phyloP scores from a whole-genome alignment of 345 rosid genomes.

The Lenwebbia sp. region DNA sequence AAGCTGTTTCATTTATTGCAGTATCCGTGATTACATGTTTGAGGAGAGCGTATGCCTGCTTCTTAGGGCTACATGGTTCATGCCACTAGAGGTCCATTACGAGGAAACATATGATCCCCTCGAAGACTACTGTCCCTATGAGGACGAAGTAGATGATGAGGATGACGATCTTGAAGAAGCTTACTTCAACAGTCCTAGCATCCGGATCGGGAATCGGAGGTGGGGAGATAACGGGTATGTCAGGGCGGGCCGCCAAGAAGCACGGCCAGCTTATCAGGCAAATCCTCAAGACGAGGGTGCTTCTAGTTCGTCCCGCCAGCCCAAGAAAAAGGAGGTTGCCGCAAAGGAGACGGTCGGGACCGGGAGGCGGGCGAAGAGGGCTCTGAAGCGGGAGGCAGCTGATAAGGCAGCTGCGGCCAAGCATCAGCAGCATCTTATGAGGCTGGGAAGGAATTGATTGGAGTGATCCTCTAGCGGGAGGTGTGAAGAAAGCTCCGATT shows the following conservation, averaged over 20 bases:
- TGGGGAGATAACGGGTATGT: slow-evolving; percentile 97
- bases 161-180: slow-evolving; percentile 58
- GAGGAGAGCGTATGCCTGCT: slow-evolving; percentile 95
- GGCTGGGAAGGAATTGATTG: slow-evolving; percentile 12
- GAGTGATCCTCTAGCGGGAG: background rate
- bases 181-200: slow-evolving; percentile 33
- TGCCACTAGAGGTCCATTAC: slow-evolving; percentile 46
- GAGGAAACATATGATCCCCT: slow-evolving; percentile 23
- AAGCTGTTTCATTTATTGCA: slow-evolving; percentile 8
- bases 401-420: slow-evolving; percentile 66
- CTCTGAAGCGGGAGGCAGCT: slow-evolving; percentile 89
- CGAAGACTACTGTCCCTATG: slow-evolving; percentile 38
- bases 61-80: slow-evolving; percentile 78
- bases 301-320: slow-evolving; percentile 44
- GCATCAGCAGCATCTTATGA: slow-evolving; percentile 18
- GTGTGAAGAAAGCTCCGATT: background rate
- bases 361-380: slow-evolving; percentile 84
- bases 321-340: slow-evolving; percentile 40
- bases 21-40: slow-evolving; percentile 81
- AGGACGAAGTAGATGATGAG: slow-evolving; percentile 29
- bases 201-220: slow-evolving; percentile 72
- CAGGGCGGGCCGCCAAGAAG: slow-evolving; percentile 79
- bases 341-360: slow-evolving; percentile 42
- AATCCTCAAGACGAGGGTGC: slow-evolving; percentile 27
- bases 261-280: slow-evolving; percentile 44